These are phyloP conservation scores for Podila epicladia DNA, from an alignment of 192 early-diverging fungal genomes.

Conservation along the genomic window DNA sequence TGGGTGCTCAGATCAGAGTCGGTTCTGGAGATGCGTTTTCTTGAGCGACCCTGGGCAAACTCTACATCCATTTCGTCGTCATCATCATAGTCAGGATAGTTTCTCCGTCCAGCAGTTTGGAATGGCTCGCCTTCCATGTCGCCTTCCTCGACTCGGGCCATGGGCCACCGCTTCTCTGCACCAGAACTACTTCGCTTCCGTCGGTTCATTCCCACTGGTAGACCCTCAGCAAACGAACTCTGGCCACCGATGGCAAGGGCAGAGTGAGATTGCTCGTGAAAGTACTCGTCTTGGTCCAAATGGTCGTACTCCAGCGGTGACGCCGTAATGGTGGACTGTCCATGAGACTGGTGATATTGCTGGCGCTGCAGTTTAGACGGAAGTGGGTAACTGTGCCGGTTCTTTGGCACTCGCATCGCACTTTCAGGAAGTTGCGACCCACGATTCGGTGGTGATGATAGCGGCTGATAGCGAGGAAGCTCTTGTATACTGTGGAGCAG, in stretches of 20 bases:
- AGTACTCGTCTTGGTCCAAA: neutral
- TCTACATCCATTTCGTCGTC: constrained; percentile 1
- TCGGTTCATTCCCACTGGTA: neutral
- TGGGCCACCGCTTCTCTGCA: constrained; percentile 10
- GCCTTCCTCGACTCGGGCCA: neutral
- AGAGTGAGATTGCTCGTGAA: neutral
- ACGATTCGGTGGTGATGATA: neutral
- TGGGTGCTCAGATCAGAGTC: constrained; percentile 2
- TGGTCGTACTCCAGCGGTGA: neutral
- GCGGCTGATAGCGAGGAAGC: neutral
- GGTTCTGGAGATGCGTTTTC: constrained; percentile 18
- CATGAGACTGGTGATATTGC: neutral
- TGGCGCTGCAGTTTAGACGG: neutral
- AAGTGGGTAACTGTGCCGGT: constrained; percentile 9
- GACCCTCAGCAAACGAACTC: constrained; percentile 3
- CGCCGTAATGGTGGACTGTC: neutral
- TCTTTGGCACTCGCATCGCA: neutral
- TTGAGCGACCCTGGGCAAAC: neutral
- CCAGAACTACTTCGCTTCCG: constrained; percentile 31
- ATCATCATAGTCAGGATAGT: neutral
- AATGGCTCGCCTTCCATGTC: neutral
- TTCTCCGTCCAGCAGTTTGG: neutral
- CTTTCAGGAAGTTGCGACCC: neutral
- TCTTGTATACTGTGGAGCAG: neutral
- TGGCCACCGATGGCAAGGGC: neutral